These are phyloP conservation scores for Boletales sp. DNA, from an alignment of 768 basidiomycete species.

Conservation along the genomic window DNA sequence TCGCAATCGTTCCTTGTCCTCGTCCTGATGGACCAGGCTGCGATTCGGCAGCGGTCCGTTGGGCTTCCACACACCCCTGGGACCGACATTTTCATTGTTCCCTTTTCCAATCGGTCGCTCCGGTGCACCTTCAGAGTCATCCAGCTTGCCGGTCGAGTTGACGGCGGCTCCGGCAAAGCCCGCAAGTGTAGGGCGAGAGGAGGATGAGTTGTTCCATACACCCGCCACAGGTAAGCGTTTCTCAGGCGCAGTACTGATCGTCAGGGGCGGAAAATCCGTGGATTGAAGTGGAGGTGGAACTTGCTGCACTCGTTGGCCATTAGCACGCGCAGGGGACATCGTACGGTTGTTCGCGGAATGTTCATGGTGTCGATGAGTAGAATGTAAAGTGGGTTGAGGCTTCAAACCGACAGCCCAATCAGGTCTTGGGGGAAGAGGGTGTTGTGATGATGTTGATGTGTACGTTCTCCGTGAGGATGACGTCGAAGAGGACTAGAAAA, in stretches of 20 bases:
- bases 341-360: constrained; percentile 36
- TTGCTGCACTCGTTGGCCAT: constrained; percentile 35
- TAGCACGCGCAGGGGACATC: constrained; percentile 36
- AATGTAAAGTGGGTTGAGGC: constrained; percentile 64
- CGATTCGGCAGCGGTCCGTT: constrained; percentile 9
- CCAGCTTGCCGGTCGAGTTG: constrained; percentile 28
- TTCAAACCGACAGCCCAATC: constrained; percentile 89
- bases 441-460: constrained; percentile 71
- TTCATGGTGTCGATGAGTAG: constrained; percentile 54
- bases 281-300: constrained; percentile 45
- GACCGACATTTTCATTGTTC: constrained; percentile 35
- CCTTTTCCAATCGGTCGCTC: constrained; percentile 51
- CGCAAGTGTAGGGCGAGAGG: constrained; percentile 50
- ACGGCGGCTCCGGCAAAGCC: too few relatives aligned
- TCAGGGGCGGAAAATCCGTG: constrained; percentile 71
- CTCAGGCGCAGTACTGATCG: constrained; percentile 41
- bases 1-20: constrained; percentile 34
- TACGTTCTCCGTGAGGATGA: constrained; percentile 78
- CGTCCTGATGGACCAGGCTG: constrained; percentile 21
- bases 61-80: constrained; percentile 29
- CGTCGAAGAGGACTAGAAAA: constrained; percentile 65
- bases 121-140: constrained; percentile 44
- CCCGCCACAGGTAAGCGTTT: constrained; percentile 57
- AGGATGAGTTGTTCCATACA: constrained; percentile 66
- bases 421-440: constrained; percentile 76